Percentiles rank a stretch among this genome's conserved stretches.
phyloP scores from a whole-genome alignment of 345 rosid species.

The Physaria fendleri region DNA sequence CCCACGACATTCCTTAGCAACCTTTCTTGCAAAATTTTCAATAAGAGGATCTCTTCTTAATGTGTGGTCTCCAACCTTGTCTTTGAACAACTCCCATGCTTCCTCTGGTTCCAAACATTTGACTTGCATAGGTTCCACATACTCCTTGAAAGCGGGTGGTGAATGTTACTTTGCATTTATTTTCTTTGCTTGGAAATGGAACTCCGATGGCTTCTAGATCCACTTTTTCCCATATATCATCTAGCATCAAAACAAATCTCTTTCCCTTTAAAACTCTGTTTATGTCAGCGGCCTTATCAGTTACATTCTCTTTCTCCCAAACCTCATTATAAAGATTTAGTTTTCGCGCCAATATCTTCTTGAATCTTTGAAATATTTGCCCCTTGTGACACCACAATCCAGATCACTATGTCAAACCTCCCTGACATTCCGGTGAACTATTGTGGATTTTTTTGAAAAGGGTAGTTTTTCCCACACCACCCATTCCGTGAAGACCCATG shows the following conservation, averaged over 20 bases:
- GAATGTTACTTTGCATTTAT: constrained; percentile 4
- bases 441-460: constrained; percentile 20
- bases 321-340: not conserved
- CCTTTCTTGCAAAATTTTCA: not conserved
- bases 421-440: not conserved
- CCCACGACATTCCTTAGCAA: not conserved
- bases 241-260: constrained; percentile 6
- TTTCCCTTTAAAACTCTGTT: not conserved
- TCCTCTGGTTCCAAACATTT: not conserved
- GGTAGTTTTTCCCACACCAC: constrained; percentile 27
- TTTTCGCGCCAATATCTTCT: not conserved
- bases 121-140: not conserved
- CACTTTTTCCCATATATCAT: constrained; percentile 20
- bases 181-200: not conserved
- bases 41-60: not conserved
- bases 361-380: not conserved
- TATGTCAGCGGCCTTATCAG: not conserved
- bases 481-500: constrained; percentile 15
- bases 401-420: constrained; percentile 9
- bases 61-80: not conserved
- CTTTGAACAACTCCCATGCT: not conserved
- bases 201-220: constrained; percentile 5
- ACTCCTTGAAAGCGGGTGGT: constrained; percentile 18
- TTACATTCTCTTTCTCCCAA: not conserved
- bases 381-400: constrained; percentile 8